These are phyloP conservation scores for Camellia japonica DNA, from an alignment of 148 eudicot genomes.

Conservation along the genomic window DNA sequence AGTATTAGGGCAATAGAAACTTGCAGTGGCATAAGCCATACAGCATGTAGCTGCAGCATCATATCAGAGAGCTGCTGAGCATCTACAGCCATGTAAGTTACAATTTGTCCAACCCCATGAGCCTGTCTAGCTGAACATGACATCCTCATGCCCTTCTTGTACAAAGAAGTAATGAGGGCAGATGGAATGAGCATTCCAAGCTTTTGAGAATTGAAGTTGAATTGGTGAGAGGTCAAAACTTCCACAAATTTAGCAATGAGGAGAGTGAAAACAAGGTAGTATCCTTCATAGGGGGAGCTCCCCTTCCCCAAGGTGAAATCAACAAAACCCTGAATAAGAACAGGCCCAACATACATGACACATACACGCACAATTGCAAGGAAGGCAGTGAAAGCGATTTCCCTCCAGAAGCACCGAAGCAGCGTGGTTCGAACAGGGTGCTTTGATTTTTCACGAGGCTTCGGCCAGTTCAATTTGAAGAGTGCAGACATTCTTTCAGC, in stretches of 20 bases:
- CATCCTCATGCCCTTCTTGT: constrained; percentile 74
- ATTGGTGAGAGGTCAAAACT: constrained; percentile 72
- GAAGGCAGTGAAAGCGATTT: constrained; percentile 63
- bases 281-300: constrained; percentile 73
- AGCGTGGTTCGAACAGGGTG: constrained; percentile 75
- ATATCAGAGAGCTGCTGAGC: constrained; percentile 94
- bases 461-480: constrained; percentile 78
- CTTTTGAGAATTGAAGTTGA: constrained; percentile 81
- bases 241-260: constrained; percentile 68
- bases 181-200: constrained; percentile 86
- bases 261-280: constrained; percentile 64
- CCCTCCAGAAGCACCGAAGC: constrained; percentile 79
- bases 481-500: constrained; percentile 69
- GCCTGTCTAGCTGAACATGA: constrained; percentile 79
- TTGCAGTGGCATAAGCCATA: constrained; percentile 95
- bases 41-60: constrained; percentile 85
- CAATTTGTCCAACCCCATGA: constrained; percentile 93
- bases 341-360: constrained; percentile 85
- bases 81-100: constrained; percentile 96
- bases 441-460: constrained; percentile 57
- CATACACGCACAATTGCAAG: constrained; percentile 69
- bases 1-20: constrained; percentile 54
- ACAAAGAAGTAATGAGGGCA: constrained; percentile 69
- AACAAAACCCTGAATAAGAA: constrained; percentile 63
- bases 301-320: constrained; percentile 67